Evolutionary conservation across 768 basidiomycete genomes (phyloP), one percentile per base, ranked within the genome.

Genomic region (Boletus reticulatus): DNA sequence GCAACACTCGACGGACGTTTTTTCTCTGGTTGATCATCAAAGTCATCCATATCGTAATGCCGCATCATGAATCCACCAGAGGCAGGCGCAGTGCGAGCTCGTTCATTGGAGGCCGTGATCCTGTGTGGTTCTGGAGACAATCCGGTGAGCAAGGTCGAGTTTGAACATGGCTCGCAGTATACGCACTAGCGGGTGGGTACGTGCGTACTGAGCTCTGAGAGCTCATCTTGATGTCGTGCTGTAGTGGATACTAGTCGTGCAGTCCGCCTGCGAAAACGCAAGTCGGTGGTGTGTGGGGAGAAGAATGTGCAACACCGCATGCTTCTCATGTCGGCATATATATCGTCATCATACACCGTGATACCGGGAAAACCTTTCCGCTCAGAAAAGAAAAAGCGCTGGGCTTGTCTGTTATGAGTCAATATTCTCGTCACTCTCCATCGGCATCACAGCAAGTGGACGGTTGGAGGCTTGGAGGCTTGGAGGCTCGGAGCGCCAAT

Each of bases 11-110:
- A 64, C 68, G 7, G 22, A 69, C 69, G 17, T 51, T 63, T 55
- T 44, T 52, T 69, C 50, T 54, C 36, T 4, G 56, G 38, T 2
- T 19, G 16, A 12, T 42, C 39, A 38, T 61, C 64, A 0, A 63
- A 10, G 13, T 41, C 56, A 2, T 59, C 56, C 20, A 52, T 11
- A 14, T 43, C 37, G 29, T 41, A 52, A 12, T 19, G 48, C 16
- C 48, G 43, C 55, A 58, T 53, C 48, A 70, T 52, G 48, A 72
- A 63, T 31, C 54, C 61, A 24, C 32, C 0, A 6, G 42, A 20
- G 16, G 31, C 19, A 14, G 64, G 61, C 17, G 56, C 64, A 29
- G 62, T 58, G 20, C 7, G 49, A 17, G 57, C 46, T 24, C 56
- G 67, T 6, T 12, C 20, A 29, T 29, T 4, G 9, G 43, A 53